Percentiles rank a stretch among this genome's conserved stretches.
These are phyloP conservation scores for Cladobotryum mycophilum DNA, from an alignment of 2,329 filamentous ascomycete genomes.

Conservation along the genomic window DNA sequence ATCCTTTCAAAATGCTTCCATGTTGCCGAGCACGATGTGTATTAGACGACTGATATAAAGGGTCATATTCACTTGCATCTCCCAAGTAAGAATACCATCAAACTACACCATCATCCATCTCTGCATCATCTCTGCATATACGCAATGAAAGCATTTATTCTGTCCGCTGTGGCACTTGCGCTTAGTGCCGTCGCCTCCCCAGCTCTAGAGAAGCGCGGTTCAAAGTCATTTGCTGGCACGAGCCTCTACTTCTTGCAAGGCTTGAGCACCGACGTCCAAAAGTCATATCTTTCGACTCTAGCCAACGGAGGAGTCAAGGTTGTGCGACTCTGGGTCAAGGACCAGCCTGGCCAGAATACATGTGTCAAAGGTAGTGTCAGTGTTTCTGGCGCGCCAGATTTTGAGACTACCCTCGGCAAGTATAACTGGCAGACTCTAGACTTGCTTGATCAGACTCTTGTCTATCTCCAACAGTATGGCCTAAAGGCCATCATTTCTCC, in stretches of 20 bases:
- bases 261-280: constrained; percentile 14
- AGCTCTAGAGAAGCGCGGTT: neutral
- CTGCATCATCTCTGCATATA: no score
- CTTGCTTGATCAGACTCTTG: constrained; percentile 11
- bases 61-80: no score
- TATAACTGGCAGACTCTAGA: constrained; percentile 15
- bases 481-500: constrained; percentile 16
- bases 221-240: constrained; percentile 13
- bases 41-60: no score
- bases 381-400: constrained; percentile 5
- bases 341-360: constrained; percentile 4
- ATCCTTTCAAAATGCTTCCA: no score
- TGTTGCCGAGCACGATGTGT: no score
- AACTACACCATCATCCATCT: no score
- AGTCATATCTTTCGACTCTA: constrained; percentile 13
- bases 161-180: no score
- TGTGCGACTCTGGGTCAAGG: constrained; percentile 15
- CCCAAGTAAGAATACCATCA: no score
- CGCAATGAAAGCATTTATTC: no score
- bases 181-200: constrained; percentile 1
- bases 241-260: constrained; percentile 16
- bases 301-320: constrained; percentile 13
- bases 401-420: constrained; percentile 15
- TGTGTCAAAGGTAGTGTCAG: constrained; percentile 15
- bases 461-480: constrained; percentile 3